Evolutionary conservation across 805 yeast species (phyloP).

Genomic region (Alloascoidea hylecoeti): DNA sequence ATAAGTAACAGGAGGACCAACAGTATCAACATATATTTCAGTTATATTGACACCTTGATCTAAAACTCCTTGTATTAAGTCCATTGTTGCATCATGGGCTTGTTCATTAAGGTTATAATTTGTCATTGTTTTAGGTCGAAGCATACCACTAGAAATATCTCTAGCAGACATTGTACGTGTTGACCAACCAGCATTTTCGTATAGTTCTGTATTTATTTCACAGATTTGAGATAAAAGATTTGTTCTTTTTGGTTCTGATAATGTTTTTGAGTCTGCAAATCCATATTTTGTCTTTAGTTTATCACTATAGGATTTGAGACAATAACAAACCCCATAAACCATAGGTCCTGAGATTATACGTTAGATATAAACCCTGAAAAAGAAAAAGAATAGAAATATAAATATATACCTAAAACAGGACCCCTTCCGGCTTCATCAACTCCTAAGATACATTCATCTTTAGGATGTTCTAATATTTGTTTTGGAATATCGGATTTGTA

Average conservation of each 20-base stretch:
- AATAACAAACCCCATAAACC: slow-evolving; percentile 89
- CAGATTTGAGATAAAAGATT: slow-evolving; percentile 47
- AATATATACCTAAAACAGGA: slow-evolving; percentile 62
- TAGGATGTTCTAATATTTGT: slow-evolving; percentile 1
- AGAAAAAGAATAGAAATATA: not conserved
- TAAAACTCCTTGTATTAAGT: slow-evolving; percentile 50
- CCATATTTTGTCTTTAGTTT: slow-evolving; percentile 42
- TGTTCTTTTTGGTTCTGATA: slow-evolving; percentile 60
- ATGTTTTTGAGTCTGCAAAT: slow-evolving; percentile 86
- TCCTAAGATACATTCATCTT: slow-evolving; percentile 40
- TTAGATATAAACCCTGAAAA: not conserved
- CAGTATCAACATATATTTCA: slow-evolving; percentile 86
- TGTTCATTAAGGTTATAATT: slow-evolving; percentile 79
- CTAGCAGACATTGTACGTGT: slow-evolving; percentile 74
- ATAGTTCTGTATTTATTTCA: slow-evolving; percentile 25
- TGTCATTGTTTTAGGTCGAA: slow-evolving; percentile 36
- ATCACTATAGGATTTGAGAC: slow-evolving; percentile 37
- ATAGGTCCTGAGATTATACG: slow-evolving; percentile 37
- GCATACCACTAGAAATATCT: slow-evolving; percentile 85
- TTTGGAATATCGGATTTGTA: not conserved
- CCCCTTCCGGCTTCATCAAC: slow-evolving; percentile 99
- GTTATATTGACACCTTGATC: slow-evolving; percentile 46
- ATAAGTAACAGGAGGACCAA: slow-evolving; percentile 85
- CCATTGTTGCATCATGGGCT: slow-evolving; percentile 91
- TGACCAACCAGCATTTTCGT: slow-evolving; percentile 69